Evolutionary conservation across 495 filamentous ascomycete species (phyloP).

Genomic region (Cercophora samala): DNA sequence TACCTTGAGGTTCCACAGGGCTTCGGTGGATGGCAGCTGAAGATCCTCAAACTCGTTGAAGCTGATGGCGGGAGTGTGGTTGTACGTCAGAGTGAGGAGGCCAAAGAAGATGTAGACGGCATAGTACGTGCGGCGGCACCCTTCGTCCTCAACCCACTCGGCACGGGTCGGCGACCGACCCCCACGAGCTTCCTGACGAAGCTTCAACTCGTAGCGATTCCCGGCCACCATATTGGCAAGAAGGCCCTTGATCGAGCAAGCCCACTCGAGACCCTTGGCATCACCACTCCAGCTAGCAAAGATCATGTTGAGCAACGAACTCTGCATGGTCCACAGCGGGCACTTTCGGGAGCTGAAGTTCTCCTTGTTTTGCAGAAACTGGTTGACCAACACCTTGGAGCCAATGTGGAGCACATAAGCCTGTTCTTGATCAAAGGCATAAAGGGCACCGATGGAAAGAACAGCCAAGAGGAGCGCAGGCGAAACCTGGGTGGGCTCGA

Average conservation of each 20-base stretch:
- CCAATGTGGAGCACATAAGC: slow-evolving; percentile 96
- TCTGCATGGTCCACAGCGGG: slow-evolving; percentile 96
- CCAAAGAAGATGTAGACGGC: slow-evolving; percentile 99
- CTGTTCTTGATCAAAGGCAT: slow-evolving; percentile 94
- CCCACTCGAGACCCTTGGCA: slow-evolving; percentile 96
- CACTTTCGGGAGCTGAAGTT: slow-evolving; percentile 99
- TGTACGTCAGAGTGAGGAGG: slow-evolving; percentile 90
- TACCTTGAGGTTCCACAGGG: slow-evolving; percentile 84
- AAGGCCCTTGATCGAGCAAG: slow-evolving; percentile 95
- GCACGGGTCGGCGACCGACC: slow-evolving; percentile 70
- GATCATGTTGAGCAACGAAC: slow-evolving; percentile 94
- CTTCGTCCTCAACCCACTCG: slow-evolving; percentile 96
- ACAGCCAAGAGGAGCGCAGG: slow-evolving; percentile 85
- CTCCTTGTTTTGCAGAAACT: slow-evolving; percentile 95
- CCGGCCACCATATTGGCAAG: slow-evolving; percentile 98
- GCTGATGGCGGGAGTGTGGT: slow-evolving; percentile 93
- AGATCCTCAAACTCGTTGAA: slow-evolving; percentile 97
- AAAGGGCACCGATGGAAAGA: slow-evolving; percentile 91
- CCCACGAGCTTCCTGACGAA: slow-evolving; percentile 84
- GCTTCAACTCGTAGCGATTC: slow-evolving; percentile 92
- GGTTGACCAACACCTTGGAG: slow-evolving; percentile 92
- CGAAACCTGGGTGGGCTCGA: slow-evolving; percentile 71
- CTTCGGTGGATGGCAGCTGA: slow-evolving; percentile 88
- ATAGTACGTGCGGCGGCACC: slow-evolving; percentile 93
- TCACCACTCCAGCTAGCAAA: slow-evolving; percentile 99